Conservation (phyloP, 2,329 filamentous ascomycete species). For the Beauveria medogensis region DNA sequence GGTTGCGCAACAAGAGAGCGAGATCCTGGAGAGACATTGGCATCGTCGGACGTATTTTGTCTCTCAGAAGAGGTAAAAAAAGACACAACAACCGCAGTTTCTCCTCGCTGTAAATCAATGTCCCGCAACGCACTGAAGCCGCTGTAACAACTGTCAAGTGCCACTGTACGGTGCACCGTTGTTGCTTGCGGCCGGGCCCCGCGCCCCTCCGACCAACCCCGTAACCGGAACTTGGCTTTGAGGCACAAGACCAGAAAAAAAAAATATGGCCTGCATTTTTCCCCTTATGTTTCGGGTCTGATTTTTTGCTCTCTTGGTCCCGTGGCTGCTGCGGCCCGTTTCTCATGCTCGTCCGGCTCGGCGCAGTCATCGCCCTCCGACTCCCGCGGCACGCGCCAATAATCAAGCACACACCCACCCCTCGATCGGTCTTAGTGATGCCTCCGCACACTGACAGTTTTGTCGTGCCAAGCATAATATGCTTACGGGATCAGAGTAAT, state of each 20-base stretch:
- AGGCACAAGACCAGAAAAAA: neutral
- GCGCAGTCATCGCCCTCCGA: neutral
- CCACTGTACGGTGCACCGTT: neutral
- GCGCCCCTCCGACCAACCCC: neutral
- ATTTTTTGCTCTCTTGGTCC: neutral
- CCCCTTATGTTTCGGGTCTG: neutral
- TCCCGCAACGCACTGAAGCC: neutral
- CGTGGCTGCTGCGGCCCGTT: neutral
- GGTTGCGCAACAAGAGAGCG: no score
- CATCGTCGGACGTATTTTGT: neutral
- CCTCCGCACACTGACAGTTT: neutral
- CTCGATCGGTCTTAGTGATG: neutral
- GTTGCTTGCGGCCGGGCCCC: neutral
- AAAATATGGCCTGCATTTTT: neutral
- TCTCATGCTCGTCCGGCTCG: neutral
- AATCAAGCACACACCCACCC: neutral
- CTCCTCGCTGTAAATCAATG: no score
- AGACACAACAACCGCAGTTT: neutral
- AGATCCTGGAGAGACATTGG: no score
- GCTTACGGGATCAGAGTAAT: constrained; percentile 10
- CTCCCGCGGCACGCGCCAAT: neutral
- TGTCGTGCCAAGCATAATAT: constrained; percentile 9
- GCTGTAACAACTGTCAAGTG: neutral
- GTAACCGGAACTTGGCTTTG: constrained; percentile 2
- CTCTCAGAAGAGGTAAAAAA: neutral